Base-by-base conservation (phyloP, 2,329 filamentous ascomycete genomes). In the Acephala macrosclerotiorum region DNA sequence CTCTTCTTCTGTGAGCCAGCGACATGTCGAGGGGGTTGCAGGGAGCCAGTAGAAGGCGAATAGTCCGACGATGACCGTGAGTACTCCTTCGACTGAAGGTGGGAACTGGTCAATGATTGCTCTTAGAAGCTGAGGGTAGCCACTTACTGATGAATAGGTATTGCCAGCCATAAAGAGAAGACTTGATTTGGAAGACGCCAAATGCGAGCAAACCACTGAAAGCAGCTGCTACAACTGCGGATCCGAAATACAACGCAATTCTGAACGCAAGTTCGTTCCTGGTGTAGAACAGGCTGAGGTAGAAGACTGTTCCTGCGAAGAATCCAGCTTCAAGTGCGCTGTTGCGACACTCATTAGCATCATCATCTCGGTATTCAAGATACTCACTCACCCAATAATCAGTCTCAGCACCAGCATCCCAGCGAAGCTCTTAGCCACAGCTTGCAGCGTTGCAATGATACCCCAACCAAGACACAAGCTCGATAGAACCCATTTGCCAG, bases 281-380 rank as follows among this genome's bases (percentile, higher is more conserved):
- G 0, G 75, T 75, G 49, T 84, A 83, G 51, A 87, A 86, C 0
- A 84, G 78, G 0, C 84, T 82, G 8, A 84, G 73, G 67, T 84
- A 87, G 73, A 85, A 86, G 2, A 87, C 83, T 16, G 83, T 81
- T 0, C 83, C 79, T 4, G 84, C 81, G 65, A 85, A 85, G 75
- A 86, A 87, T 0, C 83, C 85, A 0, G 84, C 85, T 74, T 88
- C 85, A 80, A 57, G 55, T 57, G 55, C n/a, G 6, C 45, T 45
- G 40, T 7, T 18, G 20, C 12, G n/a, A n/a, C n/a, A n/a, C n/a
- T n/a, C n/a, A n/a, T n/a, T n/a, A n/a, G n/a, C n/a, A n/a, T n/a
- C n/a, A n/a, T n/a, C n/a, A n/a, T n/a, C n/a, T n/a, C n/a, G n/a
- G n/a, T n/a, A n/a, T n/a, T n/a, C n/a, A n/a, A n/a, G n/a, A n/a